Evolutionary conservation across 169 alveolate genomes (phyloP), one percentile per base, ranked within the genome.

Genomic region (Plasmodium falciparum): DNA sequence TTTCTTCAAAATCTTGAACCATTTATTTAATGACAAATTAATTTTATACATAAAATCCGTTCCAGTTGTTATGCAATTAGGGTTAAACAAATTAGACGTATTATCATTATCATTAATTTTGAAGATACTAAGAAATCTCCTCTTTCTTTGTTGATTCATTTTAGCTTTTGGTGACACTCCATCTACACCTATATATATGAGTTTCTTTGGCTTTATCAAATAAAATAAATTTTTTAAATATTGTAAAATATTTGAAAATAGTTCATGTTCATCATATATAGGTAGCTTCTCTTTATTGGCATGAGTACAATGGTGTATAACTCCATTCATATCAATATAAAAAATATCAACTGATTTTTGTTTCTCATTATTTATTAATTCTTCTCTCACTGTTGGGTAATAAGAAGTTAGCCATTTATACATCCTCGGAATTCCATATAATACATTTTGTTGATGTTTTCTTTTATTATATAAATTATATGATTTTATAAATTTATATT

Each of bases 101-200:
- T 86, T 63, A 24, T 76, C 88, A 29, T 78, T 72, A 26, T 88
- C 83, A 62, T 88, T 89, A 2, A 97, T 74, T 71, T 97, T 98
- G 59, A 96, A 89, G 17, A 98, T 97, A 78, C 97, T 93, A 66
- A 98, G 93, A 94, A 96, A 98, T 66, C 99, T 94, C 49, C 99
- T 93, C 15, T 96, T 95, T 86, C 99, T 94, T 76, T 98, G 97
- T 78, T 97, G 97, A 93, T 97, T 97, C 97, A 98, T 97, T 95
- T 98, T 98, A 2, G 99, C 99, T 88, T 98, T 95, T n/a, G 99
- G 99, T 29, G 99, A 99, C n/a, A 98, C 99, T 0, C 99, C 99
- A 92, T 98, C 99, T 12, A 97, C 95, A 2, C 99, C 99, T 50
- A 98, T 89, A 88, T 97, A 97, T 11, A 97, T 93, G 65, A 98